Percentiles rank a stretch among this genome's conserved stretches.
phyloP scores from a whole-genome alignment of 768 basidiomycete genomes.

The Tricholoma saponaceum region DNA sequence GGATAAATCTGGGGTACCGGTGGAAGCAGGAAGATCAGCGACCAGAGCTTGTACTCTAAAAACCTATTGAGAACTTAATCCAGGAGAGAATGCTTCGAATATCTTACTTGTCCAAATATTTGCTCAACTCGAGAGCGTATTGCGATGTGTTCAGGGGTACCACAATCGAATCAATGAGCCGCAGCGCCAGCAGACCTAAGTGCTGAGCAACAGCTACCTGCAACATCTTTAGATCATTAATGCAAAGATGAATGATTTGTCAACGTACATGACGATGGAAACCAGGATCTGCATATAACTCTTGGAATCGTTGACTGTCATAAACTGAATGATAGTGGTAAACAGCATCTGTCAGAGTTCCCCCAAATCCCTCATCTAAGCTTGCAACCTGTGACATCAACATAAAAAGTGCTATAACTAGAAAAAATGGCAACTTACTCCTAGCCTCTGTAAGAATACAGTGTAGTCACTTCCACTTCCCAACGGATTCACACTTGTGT shows the following conservation, averaged over 20 bases:
- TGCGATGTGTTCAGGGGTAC: constrained; percentile 77
- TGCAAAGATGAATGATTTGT: neutral
- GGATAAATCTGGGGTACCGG: constrained; percentile 32
- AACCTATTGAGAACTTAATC: neutral
- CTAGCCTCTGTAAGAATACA: constrained; percentile 78
- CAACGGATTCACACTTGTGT: constrained; percentile 52
- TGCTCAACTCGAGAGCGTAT: constrained; percentile 61
- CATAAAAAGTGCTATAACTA: neutral
- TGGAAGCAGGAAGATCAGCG: constrained; percentile 13
- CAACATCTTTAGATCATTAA: neutral
- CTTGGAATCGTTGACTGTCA: constrained; percentile 70
- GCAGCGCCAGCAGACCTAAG: constrained; percentile 59
- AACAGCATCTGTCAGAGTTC: constrained; percentile 47
- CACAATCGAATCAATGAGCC: constrained; percentile 58
- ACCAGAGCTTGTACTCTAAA: constrained; percentile 49
- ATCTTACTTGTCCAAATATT: constrained; percentile 57
- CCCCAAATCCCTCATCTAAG: constrained; percentile 37
- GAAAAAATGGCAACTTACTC: constrained; percentile 27
- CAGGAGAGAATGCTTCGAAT: neutral
- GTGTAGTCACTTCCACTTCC: constrained; percentile 92
- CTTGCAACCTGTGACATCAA: constrained; percentile 33
- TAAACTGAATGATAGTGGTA: constrained; percentile 82
- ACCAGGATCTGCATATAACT: constrained; percentile 69
- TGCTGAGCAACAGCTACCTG: constrained; percentile 67
- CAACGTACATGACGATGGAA: constrained; percentile 66